A percentile compares a stretch with the other conserved stretches of the same genome.
phyloP scores from a whole-genome alignment of 2,329 filamentous ascomycete species.

The Cyphellophora europaea region DNA sequence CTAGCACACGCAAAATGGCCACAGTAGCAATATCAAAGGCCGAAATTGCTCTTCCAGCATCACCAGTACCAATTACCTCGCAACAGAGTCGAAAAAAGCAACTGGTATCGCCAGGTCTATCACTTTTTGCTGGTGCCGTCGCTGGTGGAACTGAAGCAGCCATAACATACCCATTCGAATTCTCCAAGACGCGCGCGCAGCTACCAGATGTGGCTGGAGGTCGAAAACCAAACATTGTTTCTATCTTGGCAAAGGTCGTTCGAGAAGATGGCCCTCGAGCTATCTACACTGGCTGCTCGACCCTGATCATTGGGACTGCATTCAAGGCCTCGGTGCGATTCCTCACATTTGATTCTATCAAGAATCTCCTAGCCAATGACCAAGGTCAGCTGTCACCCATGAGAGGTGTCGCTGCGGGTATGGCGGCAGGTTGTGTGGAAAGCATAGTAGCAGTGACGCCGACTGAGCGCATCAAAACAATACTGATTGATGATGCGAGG shows the following conservation, averaged over 20 bases:
- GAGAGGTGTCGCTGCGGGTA: slow-evolving; percentile 51
- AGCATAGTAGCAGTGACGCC: slow-evolving; percentile 55
- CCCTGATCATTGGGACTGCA: slow-evolving; percentile 47
- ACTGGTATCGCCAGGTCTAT: slow-evolving; percentile 27
- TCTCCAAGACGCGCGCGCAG: slow-evolving; percentile 55
- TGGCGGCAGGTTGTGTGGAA: slow-evolving; percentile 52
- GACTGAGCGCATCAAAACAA: slow-evolving; percentile 58
- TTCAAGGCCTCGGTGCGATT: slow-evolving; percentile 58
- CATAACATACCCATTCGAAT: slow-evolving; percentile 51
- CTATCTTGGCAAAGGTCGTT: slow-evolving; percentile 44
- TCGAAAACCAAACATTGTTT: slow-evolving; percentile 43
- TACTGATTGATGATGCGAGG: slow-evolving; percentile 26
- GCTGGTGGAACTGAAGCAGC: slow-evolving; percentile 43
- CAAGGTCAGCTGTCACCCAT: slow-evolving; percentile 46
- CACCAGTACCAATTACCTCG: no score
- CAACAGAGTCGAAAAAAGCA: no score
- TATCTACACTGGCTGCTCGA: slow-evolving; percentile 53
- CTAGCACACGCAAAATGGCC: no score
- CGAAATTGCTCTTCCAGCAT: no score
- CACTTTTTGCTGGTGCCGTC: slow-evolving; percentile 38
- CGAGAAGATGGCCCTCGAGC: slow-evolving; percentile 48
- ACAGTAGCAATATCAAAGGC: no score
- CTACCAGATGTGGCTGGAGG: slow-evolving; percentile 33
- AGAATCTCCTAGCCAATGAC: slow-evolving; percentile 45
- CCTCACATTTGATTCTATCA: slow-evolving; percentile 55